phyloP scores from a whole-genome alignment of 352 stramenopile genomes.

The Paralagenidium karlingii region DNA sequence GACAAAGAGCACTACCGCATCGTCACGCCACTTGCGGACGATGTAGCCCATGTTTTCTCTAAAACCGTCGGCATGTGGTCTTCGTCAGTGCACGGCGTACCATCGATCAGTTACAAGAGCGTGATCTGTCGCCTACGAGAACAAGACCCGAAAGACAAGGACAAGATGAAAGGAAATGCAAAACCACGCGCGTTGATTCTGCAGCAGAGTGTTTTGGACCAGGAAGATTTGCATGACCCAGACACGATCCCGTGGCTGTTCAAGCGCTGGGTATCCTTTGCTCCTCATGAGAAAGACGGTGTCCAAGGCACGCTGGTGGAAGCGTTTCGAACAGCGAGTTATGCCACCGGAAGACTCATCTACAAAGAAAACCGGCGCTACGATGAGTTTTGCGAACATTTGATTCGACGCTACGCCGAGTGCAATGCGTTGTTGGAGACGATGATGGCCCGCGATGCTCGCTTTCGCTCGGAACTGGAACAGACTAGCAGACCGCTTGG shows the following conservation, averaged over 20 bases:
- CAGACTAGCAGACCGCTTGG: too few species aligned
- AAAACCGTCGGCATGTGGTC: constrained; percentile 81
- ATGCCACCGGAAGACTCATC: constrained; percentile 67
- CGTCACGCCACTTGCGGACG: constrained; percentile 48
- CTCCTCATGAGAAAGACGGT: constrained; percentile 47
- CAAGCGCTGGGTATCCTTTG: constrained; percentile 83
- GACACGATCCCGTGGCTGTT: constrained; percentile 75
- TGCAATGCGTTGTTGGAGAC: constrained; percentile 69
- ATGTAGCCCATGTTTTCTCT: constrained; percentile 74
- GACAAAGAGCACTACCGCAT: constrained; percentile 74
- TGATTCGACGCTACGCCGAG: constrained; percentile 78
- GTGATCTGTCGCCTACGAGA: constrained; percentile 58
- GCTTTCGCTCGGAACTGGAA: constrained; percentile 31
- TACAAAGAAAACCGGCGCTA: constrained; percentile 86
- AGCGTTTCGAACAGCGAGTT: constrained; percentile 72
- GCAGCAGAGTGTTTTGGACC: constrained; percentile 73
- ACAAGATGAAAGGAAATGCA: too few species aligned
- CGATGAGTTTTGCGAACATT: constrained; percentile 81
- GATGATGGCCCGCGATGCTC: constrained; percentile 70
- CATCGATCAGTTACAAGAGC: constrained; percentile 81
- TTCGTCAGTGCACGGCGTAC: constrained; percentile 64
- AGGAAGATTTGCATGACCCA: constrained; percentile 74
- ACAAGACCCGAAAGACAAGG: constrained; percentile 22
- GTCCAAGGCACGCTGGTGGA: constrained; percentile 70
- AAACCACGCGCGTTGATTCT: constrained; percentile 74